Percentiles rank a stretch among this genome's conserved stretches.
These are phyloP conservation scores for Beauveria sp. DNA, from an alignment of 2,329 filamentous ascomycete genomes.

Conservation along the genomic window DNA sequence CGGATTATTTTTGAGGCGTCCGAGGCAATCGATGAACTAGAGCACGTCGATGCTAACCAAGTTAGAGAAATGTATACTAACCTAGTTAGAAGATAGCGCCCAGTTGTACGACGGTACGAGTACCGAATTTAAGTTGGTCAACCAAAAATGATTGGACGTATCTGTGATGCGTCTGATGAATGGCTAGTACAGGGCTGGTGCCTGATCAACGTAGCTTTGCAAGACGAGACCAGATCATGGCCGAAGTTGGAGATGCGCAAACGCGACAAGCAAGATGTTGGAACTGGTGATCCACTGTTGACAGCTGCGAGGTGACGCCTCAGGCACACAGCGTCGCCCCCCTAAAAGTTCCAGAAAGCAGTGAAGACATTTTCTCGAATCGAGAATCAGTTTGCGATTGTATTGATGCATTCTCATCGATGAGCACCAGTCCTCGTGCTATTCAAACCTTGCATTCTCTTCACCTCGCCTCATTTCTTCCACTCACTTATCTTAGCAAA, in stretches of 20 bases:
- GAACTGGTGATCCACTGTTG: neutral
- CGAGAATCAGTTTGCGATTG: too few relatives aligned
- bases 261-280: neutral
- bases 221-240: too few relatives aligned
- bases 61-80: neutral
- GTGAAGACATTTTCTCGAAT: too few relatives aligned
- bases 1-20: too few relatives aligned
- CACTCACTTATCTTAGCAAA: too few relatives aligned
- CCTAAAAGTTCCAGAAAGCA: too few relatives aligned
- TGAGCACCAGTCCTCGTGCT: too few relatives aligned
- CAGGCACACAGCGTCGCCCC: neutral
- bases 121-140: neutral
- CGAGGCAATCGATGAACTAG: too few relatives aligned
- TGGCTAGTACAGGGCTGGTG: neutral
- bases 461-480: too few relatives aligned
- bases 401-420: too few relatives aligned
- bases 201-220: neutral
- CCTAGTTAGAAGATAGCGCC: neutral
- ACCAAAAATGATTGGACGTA: neutral
- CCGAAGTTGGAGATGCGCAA: neutral
- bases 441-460: too few relatives aligned
- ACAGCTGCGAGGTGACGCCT: neutral
- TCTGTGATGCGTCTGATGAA: neutral
- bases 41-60: neutral
- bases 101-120: neutral